Evolutionary conservation across 768 basidiomycete species (phyloP), one percentile per base, ranked within the genome.

Genomic region (Tricholoma sp.): DNA sequence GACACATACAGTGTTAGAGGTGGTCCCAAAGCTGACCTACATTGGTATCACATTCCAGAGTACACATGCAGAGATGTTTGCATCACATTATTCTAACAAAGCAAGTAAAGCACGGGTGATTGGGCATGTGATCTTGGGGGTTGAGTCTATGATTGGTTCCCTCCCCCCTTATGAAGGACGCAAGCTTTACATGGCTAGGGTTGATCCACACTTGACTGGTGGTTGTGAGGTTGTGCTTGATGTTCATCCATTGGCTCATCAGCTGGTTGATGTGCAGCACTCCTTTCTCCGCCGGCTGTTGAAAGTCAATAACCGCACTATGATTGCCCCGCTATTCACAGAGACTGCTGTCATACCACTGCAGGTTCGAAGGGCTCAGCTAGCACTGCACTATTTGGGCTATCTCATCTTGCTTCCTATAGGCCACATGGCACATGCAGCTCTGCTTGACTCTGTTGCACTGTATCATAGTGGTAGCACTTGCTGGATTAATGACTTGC

Each of bases 331-430:
- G 2, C 62, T 71, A 11, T 64, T 62, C 56, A 60, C 67, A 4
- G 66, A 69, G 55, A 71, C 69, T 5, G 66, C 66, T 7, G 37
- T 68, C 4, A 45, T 52, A 18, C 70, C 69, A 2, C 45, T 71
- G 5, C 57, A 51, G 2, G 62, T 63, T 41, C 57, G 64, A 10
- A 59, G 65, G 1, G 41, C 59, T 12, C 29, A 52, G 2, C 57
- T 68, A 2, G 59, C 63, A 11, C 54, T 71, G 2, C 52, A 56
- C 10, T 66, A 65, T 51, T 56, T 65, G 2, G 21, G n/a, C 3
- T 67, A 68, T 47, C 45, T 65, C 34, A 41, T 58, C 19, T n/a
- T 12, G 0, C 54, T 63, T 4, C 57, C 57, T 4, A 8, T 21
- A 18, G 41, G 46, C 37, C 50, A 54, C 22, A 52, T 41, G 24